Evolutionary conservation across 371 early-diverging fungal species (phyloP), one percentile per base, ranked within the genome.

Genomic region (Lichtheimia corymbifera): DNA sequence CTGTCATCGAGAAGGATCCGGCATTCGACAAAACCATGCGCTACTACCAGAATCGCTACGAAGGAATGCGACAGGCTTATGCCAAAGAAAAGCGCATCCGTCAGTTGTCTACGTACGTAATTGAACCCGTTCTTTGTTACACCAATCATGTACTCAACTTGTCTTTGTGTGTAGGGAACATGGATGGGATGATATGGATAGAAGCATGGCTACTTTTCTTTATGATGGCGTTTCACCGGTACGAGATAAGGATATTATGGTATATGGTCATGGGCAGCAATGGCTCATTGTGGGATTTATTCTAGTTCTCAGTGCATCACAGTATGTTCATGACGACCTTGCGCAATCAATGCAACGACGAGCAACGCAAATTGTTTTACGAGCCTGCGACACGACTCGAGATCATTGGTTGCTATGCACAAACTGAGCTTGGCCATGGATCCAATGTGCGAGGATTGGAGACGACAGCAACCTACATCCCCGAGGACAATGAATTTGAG

Each of bases 381-480:
- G 79, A 82, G 53, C 86, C 83, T 13, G 93, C 93, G n/a, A 72
- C 84, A 50, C 74, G 81, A 43, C 90, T 84, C 66, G 79, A 88
- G 57, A 90, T 92, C 65, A 88, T 93, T 61, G 93, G 93, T 18
- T 92, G 92, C 65, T 92, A 91, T 66, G 91, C 93, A 35, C 91
- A 91, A 71, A 93, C 93, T 5, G 92, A 92, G 61, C 68, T 88
- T 40, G 88, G 87, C 9, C 89, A 88, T 59, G 92, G 91, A 12
- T 92, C 93, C 14, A 94, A 95, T 54, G 85, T 95, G 24, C 86
- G 87, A 61, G 88, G 91, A 3, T 83, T 96, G 53, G 94, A 94
- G 71, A 96, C 96, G n/a, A 93, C 94, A 0, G 94, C 94, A 14
- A 94, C 94, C 0, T 95, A 83, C 55, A 71, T 89, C 45, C 79